Evolutionary conservation across 148 eudicot genomes (phyloP).

Genomic region (Cornus kousa): DNA sequence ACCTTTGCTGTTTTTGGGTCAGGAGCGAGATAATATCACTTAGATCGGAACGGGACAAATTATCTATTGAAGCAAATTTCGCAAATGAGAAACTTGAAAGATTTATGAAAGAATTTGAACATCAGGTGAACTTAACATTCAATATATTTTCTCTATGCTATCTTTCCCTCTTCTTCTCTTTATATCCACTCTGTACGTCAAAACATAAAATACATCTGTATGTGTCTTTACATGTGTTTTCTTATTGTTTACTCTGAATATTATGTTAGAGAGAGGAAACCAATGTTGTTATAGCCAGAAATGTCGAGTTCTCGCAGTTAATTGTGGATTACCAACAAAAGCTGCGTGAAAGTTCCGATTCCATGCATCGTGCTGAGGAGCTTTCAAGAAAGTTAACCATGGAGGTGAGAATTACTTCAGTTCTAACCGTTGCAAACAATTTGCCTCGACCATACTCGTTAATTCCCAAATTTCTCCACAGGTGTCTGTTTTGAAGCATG

Average conservation of each 20-base stretch:
- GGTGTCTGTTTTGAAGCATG: conserved; percentile 69
- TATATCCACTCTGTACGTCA: background rate
- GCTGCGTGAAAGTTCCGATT: conserved; percentile 78
- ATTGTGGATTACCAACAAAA: conserved; percentile 80
- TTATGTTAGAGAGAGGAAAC: conserved; percentile 59
- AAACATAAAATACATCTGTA: background rate
- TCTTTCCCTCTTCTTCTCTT: background rate
- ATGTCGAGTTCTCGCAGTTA: conserved; percentile 83
- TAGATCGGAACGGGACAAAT: conserved; percentile 77
- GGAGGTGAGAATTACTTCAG: conserved; percentile 45
- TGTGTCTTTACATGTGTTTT: background rate
- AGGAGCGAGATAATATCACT: conserved; percentile 64
- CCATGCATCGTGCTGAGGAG: conserved; percentile 65
- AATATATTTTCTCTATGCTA: background rate
- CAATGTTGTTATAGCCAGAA: conserved; percentile 66
- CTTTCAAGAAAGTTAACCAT: conserved; percentile 64
- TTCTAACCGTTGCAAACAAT: conserved; percentile 2
- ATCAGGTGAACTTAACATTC: conserved; percentile 39
- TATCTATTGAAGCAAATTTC: conserved; percentile 60
- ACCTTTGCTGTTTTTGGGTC: background rate
- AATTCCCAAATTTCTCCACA: conserved; percentile 8
- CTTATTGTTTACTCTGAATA: background rate
- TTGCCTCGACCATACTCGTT: background rate
- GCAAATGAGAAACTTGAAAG: conserved; percentile 68
- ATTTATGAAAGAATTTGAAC: conserved; percentile 74